Conservation (phyloP, 2,329 filamentous ascomycete species). For the Cercospora zeina region DNA sequence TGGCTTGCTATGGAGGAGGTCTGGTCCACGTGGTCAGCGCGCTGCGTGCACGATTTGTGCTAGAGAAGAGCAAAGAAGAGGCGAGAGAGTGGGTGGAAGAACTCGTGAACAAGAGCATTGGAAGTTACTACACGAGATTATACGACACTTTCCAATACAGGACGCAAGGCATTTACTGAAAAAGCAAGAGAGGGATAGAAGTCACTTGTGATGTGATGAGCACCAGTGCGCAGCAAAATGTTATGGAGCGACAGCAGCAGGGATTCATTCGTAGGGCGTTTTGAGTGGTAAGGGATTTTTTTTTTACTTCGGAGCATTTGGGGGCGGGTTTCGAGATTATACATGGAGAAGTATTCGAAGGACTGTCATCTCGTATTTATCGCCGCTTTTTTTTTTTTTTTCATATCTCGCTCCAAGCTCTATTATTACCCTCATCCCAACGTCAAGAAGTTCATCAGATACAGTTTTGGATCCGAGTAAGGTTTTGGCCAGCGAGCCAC, state of each 20-base stretch:
- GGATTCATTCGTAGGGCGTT: not conserved
- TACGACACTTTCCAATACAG: constrained; percentile 76
- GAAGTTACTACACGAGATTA: constrained; percentile 85
- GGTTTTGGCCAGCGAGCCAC: too few relatives aligned
- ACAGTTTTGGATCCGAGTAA: too few relatives aligned
- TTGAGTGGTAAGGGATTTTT: too few relatives aligned
- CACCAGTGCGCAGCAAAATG: too few relatives aligned
- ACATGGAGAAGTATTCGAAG: not conserved
- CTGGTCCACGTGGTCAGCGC: constrained; percentile 68
- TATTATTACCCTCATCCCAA: too few relatives aligned
- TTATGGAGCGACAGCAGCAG: not conserved
- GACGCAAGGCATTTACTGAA: constrained; percentile 81
- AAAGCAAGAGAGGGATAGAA: not conserved
- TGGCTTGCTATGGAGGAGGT: constrained; percentile 79
- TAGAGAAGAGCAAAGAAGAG: constrained; percentile 79
- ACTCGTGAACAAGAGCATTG: constrained; percentile 75
- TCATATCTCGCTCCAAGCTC: too few relatives aligned
- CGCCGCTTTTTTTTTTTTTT: too few relatives aligned
- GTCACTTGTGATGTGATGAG: too few relatives aligned
- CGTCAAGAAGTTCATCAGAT: too few relatives aligned
- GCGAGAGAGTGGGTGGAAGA: constrained; percentile 81
- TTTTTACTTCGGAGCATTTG: not conserved
- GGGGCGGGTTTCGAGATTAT: not conserved
- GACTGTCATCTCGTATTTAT: too few relatives aligned
- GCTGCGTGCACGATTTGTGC: constrained; percentile 72